phyloP scores from a whole-genome alignment of 75 land plant genomes.

The Picea glauca region DNA sequence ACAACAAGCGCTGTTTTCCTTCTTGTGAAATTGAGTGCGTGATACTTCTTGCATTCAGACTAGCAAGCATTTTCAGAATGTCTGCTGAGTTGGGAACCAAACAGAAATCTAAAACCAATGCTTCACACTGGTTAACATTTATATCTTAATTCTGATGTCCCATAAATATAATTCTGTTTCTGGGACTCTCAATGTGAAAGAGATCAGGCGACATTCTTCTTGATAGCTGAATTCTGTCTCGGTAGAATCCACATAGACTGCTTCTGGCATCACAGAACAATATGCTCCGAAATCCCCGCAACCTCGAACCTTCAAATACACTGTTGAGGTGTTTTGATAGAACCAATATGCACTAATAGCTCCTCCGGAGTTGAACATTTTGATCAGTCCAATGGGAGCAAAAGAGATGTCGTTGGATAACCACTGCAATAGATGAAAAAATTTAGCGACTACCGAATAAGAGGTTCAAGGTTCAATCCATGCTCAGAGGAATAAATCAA shows the following conservation, averaged over 20 bases:
- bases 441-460: neutral
- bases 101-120: no score
- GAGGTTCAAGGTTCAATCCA: no score
- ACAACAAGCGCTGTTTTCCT: no score
- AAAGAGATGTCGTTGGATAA: slow-evolving; percentile 40
- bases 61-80: no score
- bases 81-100: no score
- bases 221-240: slow-evolving; percentile 37
- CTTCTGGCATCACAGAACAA: slow-evolving; percentile 54
- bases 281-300: slow-evolving; percentile 65
- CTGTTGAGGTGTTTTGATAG: slow-evolving; percentile 17
- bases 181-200: slow-evolving; percentile 33
- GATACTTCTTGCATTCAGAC: no score
- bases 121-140: neutral
- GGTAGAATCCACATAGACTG: slow-evolving; percentile 26
- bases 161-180: slow-evolving; percentile 43
- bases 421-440: slow-evolving; percentile 19
- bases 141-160: slow-evolving; percentile 21
- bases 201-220: slow-evolving; percentile 37
- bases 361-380: slow-evolving; percentile 91
- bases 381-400: slow-evolving; percentile 79
- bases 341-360: slow-evolving; percentile 51
- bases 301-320: slow-evolving; percentile 54
- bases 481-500: no score
- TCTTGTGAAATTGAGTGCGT: no score